Evolutionary conservation across 2,329 filamentous ascomycete genomes (phyloP).

Genomic region (Aureobasidium sp.): DNA sequence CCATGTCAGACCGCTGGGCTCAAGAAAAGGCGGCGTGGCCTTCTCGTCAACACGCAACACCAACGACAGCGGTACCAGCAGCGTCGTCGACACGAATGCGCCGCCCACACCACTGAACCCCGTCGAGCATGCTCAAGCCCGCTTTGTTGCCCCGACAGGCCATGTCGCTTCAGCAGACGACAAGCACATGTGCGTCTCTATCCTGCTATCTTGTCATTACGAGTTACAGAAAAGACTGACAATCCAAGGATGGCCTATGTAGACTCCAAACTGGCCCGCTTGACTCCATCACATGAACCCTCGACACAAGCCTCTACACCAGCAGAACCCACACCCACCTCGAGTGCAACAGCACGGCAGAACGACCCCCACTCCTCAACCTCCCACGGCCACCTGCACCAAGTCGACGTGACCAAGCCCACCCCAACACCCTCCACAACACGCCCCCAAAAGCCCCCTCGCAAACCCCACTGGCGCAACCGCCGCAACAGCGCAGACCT

Average conservation of each 20-base stretch:
- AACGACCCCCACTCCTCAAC: not conserved
- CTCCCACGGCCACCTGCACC: not conserved
- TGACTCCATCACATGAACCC: slow-evolving; percentile 11
- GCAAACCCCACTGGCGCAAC: not conserved
- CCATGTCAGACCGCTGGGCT: slow-evolving; percentile 42
- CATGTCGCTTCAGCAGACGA: slow-evolving; percentile 54
- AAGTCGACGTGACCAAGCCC: not conserved
- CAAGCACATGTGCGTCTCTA: slow-evolving; percentile 64
- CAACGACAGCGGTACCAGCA: slow-evolving; percentile 17
- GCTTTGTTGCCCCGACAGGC: slow-evolving; percentile 66
- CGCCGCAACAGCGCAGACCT: slow-evolving; percentile 16
- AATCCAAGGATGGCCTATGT: slow-evolving; percentile 72
- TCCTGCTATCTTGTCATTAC: not conserved
- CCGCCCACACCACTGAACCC: slow-evolving; percentile 26
- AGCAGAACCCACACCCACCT: not conserved
- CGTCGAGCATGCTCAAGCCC: slow-evolving; percentile 38
- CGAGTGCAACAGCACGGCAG: not conserved
- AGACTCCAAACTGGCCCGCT: slow-evolving; percentile 66
- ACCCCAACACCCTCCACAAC: not conserved
- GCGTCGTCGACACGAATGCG: slow-evolving; percentile 20
- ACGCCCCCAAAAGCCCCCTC: not conserved
- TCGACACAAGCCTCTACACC: not conserved
- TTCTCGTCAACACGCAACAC: slow-evolving; percentile 35
- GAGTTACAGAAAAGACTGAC: slow-evolving; percentile 45
- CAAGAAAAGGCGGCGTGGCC: slow-evolving; percentile 46